Evolutionary conservation across 768 basidiomycete species (phyloP).

Genomic region (Mycena polygramma): DNA sequence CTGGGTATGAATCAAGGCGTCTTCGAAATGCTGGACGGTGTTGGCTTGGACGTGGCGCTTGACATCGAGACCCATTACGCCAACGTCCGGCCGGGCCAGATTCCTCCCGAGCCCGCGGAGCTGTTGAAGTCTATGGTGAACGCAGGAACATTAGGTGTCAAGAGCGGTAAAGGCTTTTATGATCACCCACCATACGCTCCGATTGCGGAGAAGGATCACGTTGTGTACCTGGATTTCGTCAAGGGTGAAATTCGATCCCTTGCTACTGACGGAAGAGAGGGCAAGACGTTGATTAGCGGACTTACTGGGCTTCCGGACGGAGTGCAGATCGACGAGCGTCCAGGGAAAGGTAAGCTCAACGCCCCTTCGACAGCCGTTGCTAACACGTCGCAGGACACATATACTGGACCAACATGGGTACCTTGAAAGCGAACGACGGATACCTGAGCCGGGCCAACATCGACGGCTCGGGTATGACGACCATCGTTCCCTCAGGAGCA

Average conservation of each 20-base stretch:
- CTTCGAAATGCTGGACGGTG: constrained; percentile 34
- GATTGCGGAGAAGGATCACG: constrained; percentile 32
- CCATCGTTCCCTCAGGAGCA: constrained; percentile 32
- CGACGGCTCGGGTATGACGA: constrained; percentile 30
- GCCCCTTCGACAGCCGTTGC: no score
- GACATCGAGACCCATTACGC: constrained; percentile 33
- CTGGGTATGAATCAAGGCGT: constrained; percentile 34
- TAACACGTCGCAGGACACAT: constrained; percentile 27
- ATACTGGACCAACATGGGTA: constrained; percentile 39
- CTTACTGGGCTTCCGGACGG: constrained; percentile 31
- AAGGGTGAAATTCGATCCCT: constrained; percentile 34
- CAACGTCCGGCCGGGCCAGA: constrained; percentile 8
- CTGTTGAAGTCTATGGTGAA: constrained; percentile 29
- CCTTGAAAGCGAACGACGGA: constrained; percentile 25
- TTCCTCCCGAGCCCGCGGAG: constrained; percentile 30
- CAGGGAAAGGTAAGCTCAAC: constrained; percentile 26
- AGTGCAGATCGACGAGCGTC: constrained; percentile 35
- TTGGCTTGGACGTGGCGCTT: constrained; percentile 33
- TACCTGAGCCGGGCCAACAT: constrained; percentile 34
- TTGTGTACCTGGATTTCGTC: constrained; percentile 33
- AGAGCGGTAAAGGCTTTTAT: constrained; percentile 33
- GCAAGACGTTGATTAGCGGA: constrained; percentile 25
- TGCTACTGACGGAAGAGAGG: constrained; percentile 27
- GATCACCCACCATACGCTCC: constrained; percentile 25
- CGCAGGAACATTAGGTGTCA: constrained; percentile 25